Evolutionary conservation across 1,139 yeast genomes (phyloP).

Genomic region (Taphrina populina): DNA sequence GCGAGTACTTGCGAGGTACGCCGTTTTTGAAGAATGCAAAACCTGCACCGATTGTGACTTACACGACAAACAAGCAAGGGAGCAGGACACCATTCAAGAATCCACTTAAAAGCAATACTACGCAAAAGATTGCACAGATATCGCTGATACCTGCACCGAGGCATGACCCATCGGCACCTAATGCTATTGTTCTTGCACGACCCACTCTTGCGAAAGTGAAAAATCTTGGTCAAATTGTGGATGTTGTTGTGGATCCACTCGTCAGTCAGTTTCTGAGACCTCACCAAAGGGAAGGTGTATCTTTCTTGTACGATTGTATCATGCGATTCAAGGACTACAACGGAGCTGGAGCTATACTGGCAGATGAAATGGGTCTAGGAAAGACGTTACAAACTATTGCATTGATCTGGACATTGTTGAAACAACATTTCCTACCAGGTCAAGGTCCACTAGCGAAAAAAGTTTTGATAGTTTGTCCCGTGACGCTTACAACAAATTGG

Average conservation of each 20-base stretch:
- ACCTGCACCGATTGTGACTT: not conserved
- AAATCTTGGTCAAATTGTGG: slow-evolving; percentile 44
- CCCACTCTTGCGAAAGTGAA: slow-evolving; percentile 38
- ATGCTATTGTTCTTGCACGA: slow-evolving; percentile 54
- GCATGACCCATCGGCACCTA: slow-evolving; percentile 48
- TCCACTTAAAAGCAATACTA: slow-evolving; percentile 1
- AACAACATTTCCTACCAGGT: slow-evolving; percentile 60
- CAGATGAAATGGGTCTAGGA: slow-evolving; percentile 98
- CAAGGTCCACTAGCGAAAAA: slow-evolving; percentile 53
- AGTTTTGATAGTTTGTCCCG: slow-evolving; percentile 84
- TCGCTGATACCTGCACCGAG: slow-evolving; percentile 44
- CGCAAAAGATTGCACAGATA: not conserved
- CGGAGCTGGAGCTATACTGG: slow-evolving; percentile 76
- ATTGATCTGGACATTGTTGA: slow-evolving; percentile 76
- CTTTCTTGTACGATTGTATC: slow-evolving; percentile 75
- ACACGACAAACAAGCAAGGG: not conserved
- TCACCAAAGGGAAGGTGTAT: slow-evolving; percentile 82
- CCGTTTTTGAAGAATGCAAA: slow-evolving; percentile 8
- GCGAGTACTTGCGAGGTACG: slow-evolving; percentile 38
- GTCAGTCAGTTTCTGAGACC: slow-evolving; percentile 61
- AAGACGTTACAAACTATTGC: slow-evolving; percentile 86
- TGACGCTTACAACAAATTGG: slow-evolving; percentile 87
- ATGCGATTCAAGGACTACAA: slow-evolving; percentile 58
- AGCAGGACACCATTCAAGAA: slow-evolving; percentile 8
- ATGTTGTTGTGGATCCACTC: slow-evolving; percentile 70